Evolutionary conservation across 139 green algal genomes (phyloP).

Genomic region (Auxenochlorella protothecoides): DNA sequence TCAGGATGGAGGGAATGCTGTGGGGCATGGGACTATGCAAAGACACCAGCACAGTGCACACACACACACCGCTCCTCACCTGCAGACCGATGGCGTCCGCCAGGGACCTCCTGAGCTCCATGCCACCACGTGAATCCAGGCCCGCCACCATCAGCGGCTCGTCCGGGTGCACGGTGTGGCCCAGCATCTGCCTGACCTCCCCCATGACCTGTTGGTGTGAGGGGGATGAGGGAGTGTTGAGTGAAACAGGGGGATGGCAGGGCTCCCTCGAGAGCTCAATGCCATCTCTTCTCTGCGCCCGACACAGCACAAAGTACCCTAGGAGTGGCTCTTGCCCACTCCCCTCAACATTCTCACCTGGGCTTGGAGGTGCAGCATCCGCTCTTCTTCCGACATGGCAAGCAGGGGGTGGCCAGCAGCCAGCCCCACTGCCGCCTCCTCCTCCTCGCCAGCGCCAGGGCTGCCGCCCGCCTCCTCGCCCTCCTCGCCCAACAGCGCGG

Average conservation of each 20-base stretch:
- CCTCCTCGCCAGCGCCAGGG: slow-evolving; percentile 3
- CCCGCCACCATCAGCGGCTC: slow-evolving; percentile 43
- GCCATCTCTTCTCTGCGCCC: too few relatives aligned
- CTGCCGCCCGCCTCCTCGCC: slow-evolving; percentile 2
- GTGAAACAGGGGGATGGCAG: background rate
- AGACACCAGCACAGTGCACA: background rate
- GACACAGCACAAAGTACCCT: too few relatives aligned
- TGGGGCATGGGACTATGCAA: background rate
- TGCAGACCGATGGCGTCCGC: slow-evolving; percentile 48
- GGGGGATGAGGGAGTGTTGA: background rate
- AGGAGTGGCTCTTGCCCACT: too few relatives aligned
- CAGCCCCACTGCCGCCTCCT: slow-evolving; percentile 8
- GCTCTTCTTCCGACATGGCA: slow-evolving; percentile 43
- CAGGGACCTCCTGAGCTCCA: slow-evolving; percentile 74
- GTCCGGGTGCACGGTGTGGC: slow-evolving; percentile 45
- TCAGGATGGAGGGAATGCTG: background rate
- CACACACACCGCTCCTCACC: slow-evolving; percentile 34
- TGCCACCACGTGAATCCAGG: slow-evolving; percentile 62
- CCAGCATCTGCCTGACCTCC: slow-evolving; percentile 54
- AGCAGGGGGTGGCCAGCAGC: slow-evolving; percentile 39
- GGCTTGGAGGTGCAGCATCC: slow-evolving; percentile 50
- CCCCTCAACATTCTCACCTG: slow-evolving; percentile 8
- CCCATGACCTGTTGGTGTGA: slow-evolving; percentile 34
- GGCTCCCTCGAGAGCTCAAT: too few relatives aligned
- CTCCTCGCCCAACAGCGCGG: background rate